A percentile compares a stretch with the other conserved stretches of the same genome.
These are phyloP conservation scores for Russula ochroleuca DNA, from an alignment of 768 basidiomycete species.

Conservation along the genomic window DNA sequence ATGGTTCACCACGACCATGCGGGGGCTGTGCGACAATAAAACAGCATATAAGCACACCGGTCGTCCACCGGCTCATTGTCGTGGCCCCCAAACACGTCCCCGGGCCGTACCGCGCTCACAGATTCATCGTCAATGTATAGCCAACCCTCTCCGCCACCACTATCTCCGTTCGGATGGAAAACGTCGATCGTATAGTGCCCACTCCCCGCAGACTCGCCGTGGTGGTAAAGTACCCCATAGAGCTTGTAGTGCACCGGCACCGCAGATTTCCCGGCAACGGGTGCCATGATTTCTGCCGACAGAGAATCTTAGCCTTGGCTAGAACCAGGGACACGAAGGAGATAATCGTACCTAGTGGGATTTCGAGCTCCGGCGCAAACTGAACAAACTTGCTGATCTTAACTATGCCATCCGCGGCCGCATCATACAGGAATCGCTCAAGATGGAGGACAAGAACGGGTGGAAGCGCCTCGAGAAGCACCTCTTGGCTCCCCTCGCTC, in stretches of 20 bases:
- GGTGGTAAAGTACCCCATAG: conserved; percentile 90
- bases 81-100: too few relatives aligned
- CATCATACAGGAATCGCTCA: conserved; percentile 88
- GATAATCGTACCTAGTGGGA: conserved; percentile 55
- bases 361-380: conserved; percentile 72
- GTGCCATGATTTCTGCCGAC: conserved; percentile 30
- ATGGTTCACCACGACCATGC: too few relatives aligned
- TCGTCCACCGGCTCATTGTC: too few relatives aligned
- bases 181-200: conserved; percentile 96
- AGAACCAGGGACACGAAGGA: too few relatives aligned
- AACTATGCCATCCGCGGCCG: conserved; percentile 64
- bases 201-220: conserved; percentile 83
- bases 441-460: conserved; percentile 82
- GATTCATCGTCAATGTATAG: too few relatives aligned
- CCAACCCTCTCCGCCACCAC: conserved; percentile 14
- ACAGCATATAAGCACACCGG: too few relatives aligned
- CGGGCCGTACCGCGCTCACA: too few relatives aligned
- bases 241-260: conserved; percentile 62
- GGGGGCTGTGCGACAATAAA: too few relatives aligned
- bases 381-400: conserved; percentile 81
- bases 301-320: background rate
- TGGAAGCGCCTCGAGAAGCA: conserved; percentile 78
- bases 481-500: conserved; percentile 62
- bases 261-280: conserved; percentile 44
- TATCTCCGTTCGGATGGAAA: conserved; percentile 63